Conservation (phyloP, 805 yeast genomes). For the Starmerella bombi region DNA sequence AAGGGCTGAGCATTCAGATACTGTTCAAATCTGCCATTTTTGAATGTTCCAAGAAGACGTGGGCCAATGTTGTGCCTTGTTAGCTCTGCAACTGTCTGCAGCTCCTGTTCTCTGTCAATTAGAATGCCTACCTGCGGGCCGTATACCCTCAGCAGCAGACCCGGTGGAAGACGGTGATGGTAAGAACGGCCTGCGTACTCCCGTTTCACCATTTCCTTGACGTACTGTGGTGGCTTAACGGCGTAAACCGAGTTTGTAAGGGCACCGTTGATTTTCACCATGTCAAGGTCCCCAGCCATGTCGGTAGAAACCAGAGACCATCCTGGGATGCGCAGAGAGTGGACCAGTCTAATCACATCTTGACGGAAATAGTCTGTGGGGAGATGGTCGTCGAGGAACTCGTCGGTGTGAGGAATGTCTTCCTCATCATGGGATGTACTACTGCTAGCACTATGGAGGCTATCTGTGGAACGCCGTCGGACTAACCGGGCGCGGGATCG, state of each 20-base stretch:
- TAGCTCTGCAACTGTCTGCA: conserved; percentile 56
- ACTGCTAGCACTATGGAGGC: conserved; percentile 6
- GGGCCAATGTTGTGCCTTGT: conserved; percentile 79
- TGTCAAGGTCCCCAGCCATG: conserved; percentile 33
- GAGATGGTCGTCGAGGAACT: conserved; percentile 55
- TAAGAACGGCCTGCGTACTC: conserved; percentile 23
- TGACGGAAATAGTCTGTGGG: conserved; percentile 78
- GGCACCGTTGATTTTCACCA: conserved; percentile 77
- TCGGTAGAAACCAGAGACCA: conserved; percentile 52
- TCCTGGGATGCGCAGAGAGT: conserved; percentile 52
- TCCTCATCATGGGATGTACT: conserved; percentile 4
- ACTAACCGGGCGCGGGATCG: conserved; percentile 6
- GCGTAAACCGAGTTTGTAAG: conserved; percentile 81
- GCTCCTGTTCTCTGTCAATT: conserved; percentile 74
- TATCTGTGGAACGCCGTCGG: conserved; percentile 8
- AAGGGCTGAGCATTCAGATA: conserved; percentile 72
- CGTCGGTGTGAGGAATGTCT: conserved; percentile 33
- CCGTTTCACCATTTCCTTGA: conserved; percentile 27
- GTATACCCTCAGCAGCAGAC: conserved; percentile 64
- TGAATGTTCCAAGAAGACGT: conserved; percentile 70
- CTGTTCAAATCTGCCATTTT: conserved; percentile 90
- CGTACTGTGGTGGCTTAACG: conserved; percentile 42
- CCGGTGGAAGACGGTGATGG: conserved; percentile 35
- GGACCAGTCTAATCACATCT: conserved; percentile 55
- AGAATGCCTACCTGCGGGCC: conserved; percentile 78